Evolutionary conservation across 164 flowering plant genomes (phyloP), one percentile per base, ranked within the genome.

Genomic region (Dillenia turbinata): DNA sequence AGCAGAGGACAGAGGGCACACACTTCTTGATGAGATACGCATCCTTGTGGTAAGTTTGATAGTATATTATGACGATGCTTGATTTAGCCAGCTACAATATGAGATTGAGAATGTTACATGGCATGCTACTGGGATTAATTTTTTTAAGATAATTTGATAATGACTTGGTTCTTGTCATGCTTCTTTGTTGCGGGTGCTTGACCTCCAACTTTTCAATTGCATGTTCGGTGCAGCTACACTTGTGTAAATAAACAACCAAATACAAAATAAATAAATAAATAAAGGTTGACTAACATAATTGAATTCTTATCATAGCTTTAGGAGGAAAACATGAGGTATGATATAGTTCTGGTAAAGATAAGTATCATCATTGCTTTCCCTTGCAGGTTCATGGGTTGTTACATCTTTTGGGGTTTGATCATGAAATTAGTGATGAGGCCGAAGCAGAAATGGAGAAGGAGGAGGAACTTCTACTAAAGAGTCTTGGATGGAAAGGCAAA

Each of bases 331-430:
- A 4, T 33, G 40, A 5, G 40, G 40, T 0, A 33, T 5, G 6
- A 33, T 33, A 33, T 33, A 33, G 40, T 33, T 33, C 6, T 33
- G 40, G 40, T 6, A 33, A 14, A 44, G 8, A 47, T 54, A 45
- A 33, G 19, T 54, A 49, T 8, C 49, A 40, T 64, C 46, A 49
- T 13, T 60, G 16, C 48, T 50, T n/a, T 56, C 24, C 54, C 54
- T 44, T 66, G 64, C 75, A 89, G 97, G 85, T 94, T 74, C 98
- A 89, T 79, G 98, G 98, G 40, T 72, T 90, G 73, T 71, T 94
- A 52, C 99, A 91, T 80, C 86, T 91, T 61, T 71, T 94, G 78
- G 97, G 97, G 46, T 94, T 91, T 69, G 97, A 91, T 77, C 99
- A 94, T 72, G 97, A 94, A 76, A 60, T 91, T 53, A 91, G 97